Percentiles rank a stretch among this genome's conserved stretches.
Conservation (phyloP, 768 basidiomycete genomes). For the Hericium erinaceus region DNA sequence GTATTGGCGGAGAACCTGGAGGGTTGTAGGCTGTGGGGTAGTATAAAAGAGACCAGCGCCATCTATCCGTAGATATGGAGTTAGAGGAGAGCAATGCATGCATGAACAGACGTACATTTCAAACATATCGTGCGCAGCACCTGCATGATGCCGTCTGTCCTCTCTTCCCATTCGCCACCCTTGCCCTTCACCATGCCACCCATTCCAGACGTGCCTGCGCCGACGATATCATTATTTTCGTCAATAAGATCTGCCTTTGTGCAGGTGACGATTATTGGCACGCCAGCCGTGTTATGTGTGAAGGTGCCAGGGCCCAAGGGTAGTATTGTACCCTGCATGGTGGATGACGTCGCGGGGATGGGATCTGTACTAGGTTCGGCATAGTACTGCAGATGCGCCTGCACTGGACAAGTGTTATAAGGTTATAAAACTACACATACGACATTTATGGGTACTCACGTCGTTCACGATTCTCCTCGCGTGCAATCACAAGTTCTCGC, state of each 20-base stretch:
- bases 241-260: slow-evolving; percentile 93
- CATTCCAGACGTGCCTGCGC: slow-evolving; percentile 69
- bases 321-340: slow-evolving; percentile 55
- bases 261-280: slow-evolving; percentile 84
- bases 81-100: not conserved
- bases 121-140: slow-evolving; percentile 87
- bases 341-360: slow-evolving; percentile 50
- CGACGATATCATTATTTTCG: slow-evolving; percentile 61
- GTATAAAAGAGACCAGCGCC: slow-evolving; percentile 91
- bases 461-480: slow-evolving; percentile 78
- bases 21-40: slow-evolving; percentile 67
- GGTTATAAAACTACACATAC: not conserved
- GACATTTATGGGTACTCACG: slow-evolving; percentile 36
- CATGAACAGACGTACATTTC: slow-evolving; percentile 54
- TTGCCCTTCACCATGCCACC: slow-evolving; percentile 89
- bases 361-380: slow-evolving; percentile 68
- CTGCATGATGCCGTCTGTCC: slow-evolving; percentile 92
- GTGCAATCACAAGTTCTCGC: slow-evolving; percentile 62
- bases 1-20: slow-evolving; percentile 74
- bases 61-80: slow-evolving; percentile 36
- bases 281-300: slow-evolving; percentile 76
- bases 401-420: slow-evolving; percentile 41
- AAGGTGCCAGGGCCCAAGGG: slow-evolving; percentile 82
- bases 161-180: slow-evolving; percentile 90
- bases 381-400: slow-evolving; percentile 85